Base-by-base conservation (phyloP, 768 basidiomycete genomes). In the Boletus insuetus region DNA sequence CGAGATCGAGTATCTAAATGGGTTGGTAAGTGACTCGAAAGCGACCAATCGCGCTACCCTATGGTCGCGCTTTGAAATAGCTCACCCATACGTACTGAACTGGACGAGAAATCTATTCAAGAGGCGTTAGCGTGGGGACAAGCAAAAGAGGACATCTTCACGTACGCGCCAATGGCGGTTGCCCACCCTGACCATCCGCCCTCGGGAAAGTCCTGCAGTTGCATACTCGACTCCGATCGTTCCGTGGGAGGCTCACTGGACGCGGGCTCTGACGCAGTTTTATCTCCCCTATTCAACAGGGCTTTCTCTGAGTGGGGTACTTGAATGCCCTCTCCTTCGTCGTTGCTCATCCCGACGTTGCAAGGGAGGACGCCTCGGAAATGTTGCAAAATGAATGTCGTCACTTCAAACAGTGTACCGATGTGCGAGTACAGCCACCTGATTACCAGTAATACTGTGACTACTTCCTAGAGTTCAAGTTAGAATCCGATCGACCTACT, bases 31-130 rank as follows among this genome's bases (percentile, higher is more conserved):
- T 17, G 17, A 17, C 4, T 44, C 26, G 43, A 29, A 41, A 29
- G 24, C 13, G 42, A 9, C 29, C 4, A 12, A 22, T n/a, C 10
- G 12, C 14, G 9, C 38, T 13, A 16, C 39, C 13, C 14, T 3
- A 29, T 19, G 6, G 31, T 13, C 19, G 41, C 13, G 38, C 12
- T 16, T 12, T 19, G 20, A 17, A 17, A 20, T 13, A 19, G 32
- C 66, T 63, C 31, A 75, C 68, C 75, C 75, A 29, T 69, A 75
- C 1, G 70, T 71, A 55, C 74, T 66, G 46, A 76, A 73, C 52
- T 77, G 75, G 10, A 74, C 56, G 9, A 77, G 64, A 58, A 75
- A 73, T 29, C 74, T 75, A 47, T 45, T 19, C 43, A 19, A 24
- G 16, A 22, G n/a, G 29, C 26, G 26, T 46, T 43, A 37, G 3